Conservation (phyloP, 805 yeast genomes). For the Candida ficus region DNA sequence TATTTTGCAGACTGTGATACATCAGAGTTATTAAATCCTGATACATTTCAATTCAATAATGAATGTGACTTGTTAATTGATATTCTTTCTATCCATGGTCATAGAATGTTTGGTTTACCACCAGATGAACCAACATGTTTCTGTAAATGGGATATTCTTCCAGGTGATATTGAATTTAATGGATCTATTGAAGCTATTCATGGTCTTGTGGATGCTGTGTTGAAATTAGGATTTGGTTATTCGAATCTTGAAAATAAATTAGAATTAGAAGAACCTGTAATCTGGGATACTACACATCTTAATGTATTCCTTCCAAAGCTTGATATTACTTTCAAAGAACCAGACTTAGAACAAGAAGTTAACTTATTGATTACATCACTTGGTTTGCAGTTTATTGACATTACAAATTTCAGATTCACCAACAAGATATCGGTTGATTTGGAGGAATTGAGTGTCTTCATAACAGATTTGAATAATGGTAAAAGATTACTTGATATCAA, state of each 20-base stretch:
- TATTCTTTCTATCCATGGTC: conserved; percentile 69
- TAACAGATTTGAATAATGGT: background rate
- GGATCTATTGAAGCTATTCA: conserved; percentile 43
- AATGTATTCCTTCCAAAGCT: conserved; percentile 49
- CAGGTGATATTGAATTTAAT: conserved; percentile 53
- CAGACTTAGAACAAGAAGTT: conserved; percentile 22
- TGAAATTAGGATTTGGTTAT: conserved; percentile 57
- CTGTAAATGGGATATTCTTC: conserved; percentile 83
- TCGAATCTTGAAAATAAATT: conserved; percentile 74
- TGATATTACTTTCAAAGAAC: conserved; percentile 35
- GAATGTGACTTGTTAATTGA: conserved; percentile 45
- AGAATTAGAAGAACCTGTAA: conserved; percentile 45
- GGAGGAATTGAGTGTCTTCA: conserved; percentile 27
- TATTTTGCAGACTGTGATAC: conserved; percentile 15
- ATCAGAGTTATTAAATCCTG: conserved; percentile 12
- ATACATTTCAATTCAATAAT: conserved; percentile 7
- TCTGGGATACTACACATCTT: conserved; percentile 67
- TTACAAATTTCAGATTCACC: conserved; percentile 63
- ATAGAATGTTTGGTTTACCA: conserved; percentile 88
- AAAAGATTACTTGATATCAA: conserved; percentile 35
- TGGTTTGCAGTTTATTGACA: conserved; percentile 53
- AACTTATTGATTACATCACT: conserved; percentile 24
- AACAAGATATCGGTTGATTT: conserved; percentile 45
- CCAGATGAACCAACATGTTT: conserved; percentile 84
- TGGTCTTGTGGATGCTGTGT: conserved; percentile 36